Conservation (phyloP, 2,329 filamentous ascomycete genomes). For the Fusarium euwallaceae region DNA sequence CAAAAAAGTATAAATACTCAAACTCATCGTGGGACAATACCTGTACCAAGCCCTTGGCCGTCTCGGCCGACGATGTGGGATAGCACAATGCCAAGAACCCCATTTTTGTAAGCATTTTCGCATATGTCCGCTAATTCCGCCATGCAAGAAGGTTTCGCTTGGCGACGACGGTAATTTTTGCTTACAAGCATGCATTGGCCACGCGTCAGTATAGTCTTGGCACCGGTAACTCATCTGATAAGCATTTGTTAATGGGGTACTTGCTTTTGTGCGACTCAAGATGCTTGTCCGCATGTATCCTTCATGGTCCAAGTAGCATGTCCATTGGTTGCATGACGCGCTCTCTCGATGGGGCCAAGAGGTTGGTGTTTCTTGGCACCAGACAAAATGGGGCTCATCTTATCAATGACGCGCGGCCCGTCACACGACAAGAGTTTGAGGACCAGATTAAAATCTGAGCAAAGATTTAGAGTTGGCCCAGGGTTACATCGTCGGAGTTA, state of each 20-base stretch:
- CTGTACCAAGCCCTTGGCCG: neutral
- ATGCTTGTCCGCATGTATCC: neutral
- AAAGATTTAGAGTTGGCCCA: neutral
- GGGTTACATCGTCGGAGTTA: neutral
- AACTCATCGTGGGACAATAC: neutral
- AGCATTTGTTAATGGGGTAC: neutral
- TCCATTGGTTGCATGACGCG: neutral
- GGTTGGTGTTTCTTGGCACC: neutral
- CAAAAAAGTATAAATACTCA: neutral
- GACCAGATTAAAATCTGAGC: neutral
- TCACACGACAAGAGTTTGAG: slow-evolving; percentile 2
- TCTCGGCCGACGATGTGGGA: neutral
- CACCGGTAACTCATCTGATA: neutral
- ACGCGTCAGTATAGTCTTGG: neutral
- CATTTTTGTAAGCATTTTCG: neutral
- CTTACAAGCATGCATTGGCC: neutral
- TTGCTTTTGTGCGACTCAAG: neutral
- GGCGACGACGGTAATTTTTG: neutral
- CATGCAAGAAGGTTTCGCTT: neutral
- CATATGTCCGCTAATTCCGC: slow-evolving; percentile 1
- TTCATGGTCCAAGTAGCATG: neutral
- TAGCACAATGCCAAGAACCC: neutral
- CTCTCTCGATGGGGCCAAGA: neutral
- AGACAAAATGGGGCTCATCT: neutral
- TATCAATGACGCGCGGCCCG: slow-evolving; percentile 2